phyloP scores from a whole-genome alignment of 2,329 filamentous ascomycete species.

The Fusarium sacchari region DNA sequence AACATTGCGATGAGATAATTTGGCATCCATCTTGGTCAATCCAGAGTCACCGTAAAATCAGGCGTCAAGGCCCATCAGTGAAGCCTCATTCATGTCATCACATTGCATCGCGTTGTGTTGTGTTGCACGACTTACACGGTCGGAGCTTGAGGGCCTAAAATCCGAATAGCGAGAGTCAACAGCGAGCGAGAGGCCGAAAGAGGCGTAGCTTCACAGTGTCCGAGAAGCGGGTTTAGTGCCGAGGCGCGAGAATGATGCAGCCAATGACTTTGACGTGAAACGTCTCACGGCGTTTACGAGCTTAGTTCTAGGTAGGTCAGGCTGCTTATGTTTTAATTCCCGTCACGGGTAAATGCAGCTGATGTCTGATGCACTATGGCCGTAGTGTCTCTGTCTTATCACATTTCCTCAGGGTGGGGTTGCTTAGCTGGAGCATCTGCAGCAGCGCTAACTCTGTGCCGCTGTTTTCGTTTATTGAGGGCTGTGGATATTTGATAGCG shows the following conservation, averaged over 20 bases:
- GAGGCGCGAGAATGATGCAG: conserved; percentile 3
- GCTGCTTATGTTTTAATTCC: background rate
- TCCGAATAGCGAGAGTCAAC: conserved; percentile 20
- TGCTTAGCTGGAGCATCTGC: fast-evolving
- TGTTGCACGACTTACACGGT: background rate
- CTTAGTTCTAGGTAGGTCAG: background rate
- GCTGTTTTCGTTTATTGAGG: fast-evolving
- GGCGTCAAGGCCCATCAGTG: background rate
- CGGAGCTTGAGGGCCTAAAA: conserved; percentile 3
- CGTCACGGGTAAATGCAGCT: background rate
- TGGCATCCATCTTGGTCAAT: background rate
- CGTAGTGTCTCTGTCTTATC: background rate
- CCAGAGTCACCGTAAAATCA: too few species aligned
- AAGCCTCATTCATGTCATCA: background rate
- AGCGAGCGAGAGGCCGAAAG: conserved; percentile 24
- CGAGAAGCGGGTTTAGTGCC: background rate
- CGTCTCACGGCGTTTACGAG: conserved; percentile 8
- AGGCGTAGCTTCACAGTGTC: background rate
- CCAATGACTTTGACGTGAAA: background rate
- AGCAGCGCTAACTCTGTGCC: fast-evolving
- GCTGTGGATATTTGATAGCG: fast-evolving
- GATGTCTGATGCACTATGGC: fast-evolving
- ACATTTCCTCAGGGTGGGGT: background rate
- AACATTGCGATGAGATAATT: background rate
- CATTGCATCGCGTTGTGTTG: background rate